Base-by-base conservation (phyloP, 163 green algal genomes). In the Scenedesmus sp. region DNA sequence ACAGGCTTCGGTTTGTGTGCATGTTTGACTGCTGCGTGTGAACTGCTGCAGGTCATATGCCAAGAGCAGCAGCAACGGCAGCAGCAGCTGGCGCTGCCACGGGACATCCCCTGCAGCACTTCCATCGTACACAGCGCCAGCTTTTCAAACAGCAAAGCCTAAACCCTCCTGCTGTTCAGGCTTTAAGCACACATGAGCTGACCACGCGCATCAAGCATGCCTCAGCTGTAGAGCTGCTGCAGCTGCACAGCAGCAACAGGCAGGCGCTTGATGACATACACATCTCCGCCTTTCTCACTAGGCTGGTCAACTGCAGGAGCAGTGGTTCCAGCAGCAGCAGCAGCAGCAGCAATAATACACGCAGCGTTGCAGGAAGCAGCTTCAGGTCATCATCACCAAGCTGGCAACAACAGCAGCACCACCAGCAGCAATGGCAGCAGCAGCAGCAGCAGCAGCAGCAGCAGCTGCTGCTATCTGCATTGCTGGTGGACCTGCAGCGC, bases 371-470 rank as follows among this genome's bases (percentile, higher is more conserved):
- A 46, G 34, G 34, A 46, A 46, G 34, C 34, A 46, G 34, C 34
- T 46, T 46, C 77, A 34, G 6, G 9, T 60, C 77, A 84, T 13
- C 56, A 6, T 2, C 64, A 82, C 26, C 85, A 60, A 34, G n/a
- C 62, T 82, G n/a, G 84, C 59, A 59, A 2, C 59, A 20, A 54
- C 13, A 59, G 18, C 84, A 55, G 84, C 59, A 73, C 7, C 59
- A 18, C 59, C 77, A 56, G 55, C 84, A 52, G 57, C 84, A 26
- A 62, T 15, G 2, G 77, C 8, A n/a, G 23, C 82, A 60, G 57
- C 81, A 74, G 12, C 82, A 87, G 82, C 82, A 93, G 64, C 94
- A 94, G 87, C 84, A 84, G 18, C 82, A 86, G 56, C 60, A 90
- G 90, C 59, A 88, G 62, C 82, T 70, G 90, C 84, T 94, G 66